These are phyloP conservation scores for Rutstroemia sp. DNA, from an alignment of 2,329 filamentous ascomycete genomes.

Conservation along the genomic window DNA sequence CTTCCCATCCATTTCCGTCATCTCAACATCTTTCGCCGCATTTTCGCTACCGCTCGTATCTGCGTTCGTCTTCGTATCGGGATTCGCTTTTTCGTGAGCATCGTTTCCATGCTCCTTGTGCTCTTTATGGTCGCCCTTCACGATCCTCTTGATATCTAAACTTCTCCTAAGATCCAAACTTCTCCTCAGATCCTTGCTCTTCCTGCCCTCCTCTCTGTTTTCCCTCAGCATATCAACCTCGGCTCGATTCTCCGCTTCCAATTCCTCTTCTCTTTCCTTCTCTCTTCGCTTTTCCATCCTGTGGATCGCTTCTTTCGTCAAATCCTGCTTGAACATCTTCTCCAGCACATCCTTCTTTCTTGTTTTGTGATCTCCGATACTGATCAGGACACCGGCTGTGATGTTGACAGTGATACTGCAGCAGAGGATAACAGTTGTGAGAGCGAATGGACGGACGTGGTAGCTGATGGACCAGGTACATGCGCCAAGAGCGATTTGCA, in stretches of 20 bases:
- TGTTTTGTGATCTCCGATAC: conserved; percentile 66
- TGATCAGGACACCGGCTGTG: conserved; percentile 68
- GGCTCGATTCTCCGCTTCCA: neutral
- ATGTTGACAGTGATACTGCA: conserved; percentile 74
- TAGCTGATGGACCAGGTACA: conserved; percentile 75
- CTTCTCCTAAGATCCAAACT: neutral
- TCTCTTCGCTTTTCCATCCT: conserved; percentile 31
- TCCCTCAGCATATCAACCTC: neutral
- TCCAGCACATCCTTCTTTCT: conserved; percentile 82
- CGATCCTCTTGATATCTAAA: no score
- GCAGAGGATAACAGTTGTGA: conserved; percentile 76
- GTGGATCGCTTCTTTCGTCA: conserved; percentile 58
- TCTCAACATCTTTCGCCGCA: no score
- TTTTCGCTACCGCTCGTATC: no score
- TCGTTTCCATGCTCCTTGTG: no score
- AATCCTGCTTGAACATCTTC: conserved; percentile 65
- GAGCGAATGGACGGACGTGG: conserved; percentile 56
- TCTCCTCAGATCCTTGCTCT: neutral
- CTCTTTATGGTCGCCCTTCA: no score
- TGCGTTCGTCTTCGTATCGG: no score
- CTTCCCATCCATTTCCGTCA: no score
- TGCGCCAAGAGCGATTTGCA: conserved; percentile 73
- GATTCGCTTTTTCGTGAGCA: no score
- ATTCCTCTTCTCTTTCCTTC: neutral
- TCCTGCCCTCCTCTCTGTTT: neutral